Conservation (phyloP, 2,329 filamentous ascomycete genomes). For the Fusarium sp. region DNA sequence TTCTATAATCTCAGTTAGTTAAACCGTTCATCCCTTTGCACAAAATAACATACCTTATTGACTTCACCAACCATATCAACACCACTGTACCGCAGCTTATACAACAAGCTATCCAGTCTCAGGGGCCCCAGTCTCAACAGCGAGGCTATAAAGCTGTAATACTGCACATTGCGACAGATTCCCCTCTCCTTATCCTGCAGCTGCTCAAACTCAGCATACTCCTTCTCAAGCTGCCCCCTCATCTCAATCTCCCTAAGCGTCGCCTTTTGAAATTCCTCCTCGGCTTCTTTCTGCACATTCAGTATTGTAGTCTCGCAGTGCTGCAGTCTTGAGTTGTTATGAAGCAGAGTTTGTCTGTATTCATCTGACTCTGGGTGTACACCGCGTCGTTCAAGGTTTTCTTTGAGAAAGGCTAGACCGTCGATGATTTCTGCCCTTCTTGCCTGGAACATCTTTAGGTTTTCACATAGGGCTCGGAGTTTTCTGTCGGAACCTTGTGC, state of each 20-base stretch:
- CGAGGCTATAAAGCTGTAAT: neutral
- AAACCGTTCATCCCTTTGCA: neutral
- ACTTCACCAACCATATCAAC: neutral
- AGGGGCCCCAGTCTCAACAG: neutral
- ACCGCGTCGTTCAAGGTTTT: neutral
- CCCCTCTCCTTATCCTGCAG: neutral
- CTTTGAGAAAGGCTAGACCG: neutral
- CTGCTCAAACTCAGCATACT: neutral
- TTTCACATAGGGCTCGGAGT: neutral
- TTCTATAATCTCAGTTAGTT: neutral
- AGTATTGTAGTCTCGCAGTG: neutral
- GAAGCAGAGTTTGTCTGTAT: neutral
- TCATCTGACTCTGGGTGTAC: neutral
- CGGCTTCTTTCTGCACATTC: neutral
- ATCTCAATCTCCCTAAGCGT: neutral
- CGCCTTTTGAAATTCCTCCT: neutral
- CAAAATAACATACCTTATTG: neutral
- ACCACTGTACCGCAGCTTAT: neutral
- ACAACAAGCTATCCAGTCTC: neutral
- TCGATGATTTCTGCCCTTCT: neutral
- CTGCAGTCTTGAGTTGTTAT: neutral
- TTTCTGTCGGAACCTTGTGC: neutral
- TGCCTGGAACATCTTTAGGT: neutral
- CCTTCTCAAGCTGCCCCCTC: neutral
- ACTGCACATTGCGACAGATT: neutral